Base-by-base conservation (phyloP, 192 early-diverging fungal species). In the Oehlia diaphana region DNA sequence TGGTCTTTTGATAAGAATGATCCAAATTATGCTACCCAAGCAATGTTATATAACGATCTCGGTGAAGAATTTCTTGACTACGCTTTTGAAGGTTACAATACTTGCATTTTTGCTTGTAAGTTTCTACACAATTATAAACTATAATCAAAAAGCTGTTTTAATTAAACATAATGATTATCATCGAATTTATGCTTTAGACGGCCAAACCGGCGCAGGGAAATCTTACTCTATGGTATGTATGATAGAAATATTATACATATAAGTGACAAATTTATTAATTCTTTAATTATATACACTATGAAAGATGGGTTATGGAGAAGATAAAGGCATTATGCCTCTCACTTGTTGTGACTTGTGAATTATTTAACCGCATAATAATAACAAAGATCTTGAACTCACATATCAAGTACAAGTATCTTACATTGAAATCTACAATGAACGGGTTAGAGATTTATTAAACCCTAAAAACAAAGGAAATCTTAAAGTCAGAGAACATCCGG, bases 351-450 rank as follows among this genome's bases (percentile, higher is more conserved):
- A 92, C 94, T 85, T 84, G 89, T 44, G 90, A 92, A 39, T 86
- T 98, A 33, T 98, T 98, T 83, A 83, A 87, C 33, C 80, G 88
- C 65, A 94, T 95, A 73, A 72, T 9, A 53, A 81, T 47, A 84
- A 80, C 23, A 78, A 44, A 9, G 85, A 92, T 61, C 74, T 85
- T 33, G 78, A 77, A 23, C 33, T 87, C 4, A 86, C 89, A 50
- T 92, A 88, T 77, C 84, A 89, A 28, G 94, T 95, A 9, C 90
- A 94, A 80, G 94, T 95, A 16, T 93, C 92, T 21, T 98, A 98
- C 82, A 88, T 98, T 78, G 97, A 98, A 83, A 95, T 97, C 33
- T 96, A 96, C 85, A 94, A 93, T 75, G 95, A 96, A 83, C 86
- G 88, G 9, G 95, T 96, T 33, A 86, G 91, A 2, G 95, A 96